phyloP scores from a whole-genome alignment of 345 rosid species.

The Hevea brasiliensis region DNA sequence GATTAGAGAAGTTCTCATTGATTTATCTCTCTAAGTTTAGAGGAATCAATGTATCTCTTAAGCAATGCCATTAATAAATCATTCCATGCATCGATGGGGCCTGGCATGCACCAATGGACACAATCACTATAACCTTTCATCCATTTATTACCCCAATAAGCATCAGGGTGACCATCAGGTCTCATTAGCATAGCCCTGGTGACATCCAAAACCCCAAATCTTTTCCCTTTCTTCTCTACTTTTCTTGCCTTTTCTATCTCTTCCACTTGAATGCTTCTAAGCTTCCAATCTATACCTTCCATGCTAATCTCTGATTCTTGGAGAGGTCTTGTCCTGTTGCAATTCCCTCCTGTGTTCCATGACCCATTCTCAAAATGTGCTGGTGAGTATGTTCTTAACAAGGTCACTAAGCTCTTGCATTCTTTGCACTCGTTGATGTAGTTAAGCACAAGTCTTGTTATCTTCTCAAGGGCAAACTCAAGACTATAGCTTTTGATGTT shows the following conservation, averaged over 20 bases:
- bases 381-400: conserved; percentile 81
- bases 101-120: conserved; percentile 92
- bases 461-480: conserved; percentile 42
- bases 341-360: conserved; percentile 77
- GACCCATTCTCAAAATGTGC: conserved; percentile 80
- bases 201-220: conserved; percentile 57
- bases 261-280: conserved; percentile 51
- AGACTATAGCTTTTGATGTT: conserved; percentile 39
- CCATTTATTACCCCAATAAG: conserved; percentile 69
- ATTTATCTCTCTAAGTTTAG: not conserved
- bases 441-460: conserved; percentile 32
- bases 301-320: conserved; percentile 25
- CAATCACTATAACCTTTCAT: conserved; percentile 80
- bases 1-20: not conserved
- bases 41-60: conserved; percentile 1
- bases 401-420: conserved; percentile 37
- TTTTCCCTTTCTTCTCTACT: conserved; percentile 34
- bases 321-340: conserved; percentile 56
- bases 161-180: conserved; percentile 81
- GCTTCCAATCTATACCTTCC: conserved; percentile 39
- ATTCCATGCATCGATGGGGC: conserved; percentile 76
- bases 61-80: conserved; percentile 61
- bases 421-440: conserved; percentile 41
- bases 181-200: conserved; percentile 73
- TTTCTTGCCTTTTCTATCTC: conserved; percentile 39